Percentiles rank a stretch among this genome's conserved stretches.
These are phyloP conservation scores for Chytridium lagenaria DNA, from an alignment of 371 early-diverging fungal species.

Conservation along the genomic window DNA sequence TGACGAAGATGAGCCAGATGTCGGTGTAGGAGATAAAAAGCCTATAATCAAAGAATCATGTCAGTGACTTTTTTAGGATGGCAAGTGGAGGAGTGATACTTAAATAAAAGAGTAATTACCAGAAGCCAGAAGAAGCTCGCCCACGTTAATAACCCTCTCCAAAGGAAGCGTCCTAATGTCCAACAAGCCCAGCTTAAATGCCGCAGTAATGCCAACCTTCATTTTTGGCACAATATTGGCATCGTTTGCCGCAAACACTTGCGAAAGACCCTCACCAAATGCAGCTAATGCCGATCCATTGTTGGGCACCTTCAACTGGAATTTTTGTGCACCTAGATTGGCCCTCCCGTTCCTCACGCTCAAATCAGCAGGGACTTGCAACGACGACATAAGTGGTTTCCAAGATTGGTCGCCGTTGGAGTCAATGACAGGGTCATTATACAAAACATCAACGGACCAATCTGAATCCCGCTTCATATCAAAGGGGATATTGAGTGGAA, in stretches of 20 bases:
- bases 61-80: no score
- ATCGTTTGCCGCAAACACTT: neutral
- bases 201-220: neutral
- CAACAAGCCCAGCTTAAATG: neutral
- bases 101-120: neutral
- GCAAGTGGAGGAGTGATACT: no score
- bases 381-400: neutral
- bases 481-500: conserved; percentile 1
- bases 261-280: neutral
- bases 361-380: neutral
- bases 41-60: no score
- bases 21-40: neutral
- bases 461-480: neutral
- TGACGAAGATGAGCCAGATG: neutral
- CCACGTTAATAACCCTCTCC: neutral
- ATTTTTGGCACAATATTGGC: neutral
- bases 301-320: neutral
- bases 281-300: conserved; percentile 5
- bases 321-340: neutral
- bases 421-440: conserved; percentile 7
- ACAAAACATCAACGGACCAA: neutral
- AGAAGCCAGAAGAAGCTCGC: neutral
- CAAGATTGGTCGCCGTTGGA: neutral
- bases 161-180: neutral
- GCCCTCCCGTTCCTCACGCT: neutral